These are phyloP conservation scores for Pythium rhizo-oryzae DNA, from an alignment of 352 stramenopile species.

Conservation along the genomic window DNA sequence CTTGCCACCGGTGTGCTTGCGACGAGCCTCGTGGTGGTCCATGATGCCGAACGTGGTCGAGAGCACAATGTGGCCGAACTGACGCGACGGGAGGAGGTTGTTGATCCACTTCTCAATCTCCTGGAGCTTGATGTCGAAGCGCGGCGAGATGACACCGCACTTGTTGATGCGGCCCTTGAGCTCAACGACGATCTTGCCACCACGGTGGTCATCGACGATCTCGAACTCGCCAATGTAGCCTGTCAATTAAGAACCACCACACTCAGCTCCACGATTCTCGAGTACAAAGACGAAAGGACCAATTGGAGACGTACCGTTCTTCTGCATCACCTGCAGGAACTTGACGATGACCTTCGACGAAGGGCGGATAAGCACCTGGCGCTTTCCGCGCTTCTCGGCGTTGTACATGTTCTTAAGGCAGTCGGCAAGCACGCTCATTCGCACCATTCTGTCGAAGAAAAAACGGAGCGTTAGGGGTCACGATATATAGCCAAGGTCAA, in stretches of 20 bases:
- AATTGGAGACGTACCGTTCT: slow-evolving; percentile 90
- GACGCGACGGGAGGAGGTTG: slow-evolving; percentile 98
- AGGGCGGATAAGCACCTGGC: slow-evolving; percentile 99
- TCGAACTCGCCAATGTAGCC: slow-evolving; percentile 99
- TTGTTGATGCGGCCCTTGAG: slow-evolving; percentile 99
- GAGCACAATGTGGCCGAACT: slow-evolving; percentile 99
- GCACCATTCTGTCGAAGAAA: slow-evolving; percentile 94
- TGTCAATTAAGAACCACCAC: slow-evolving; percentile 28
- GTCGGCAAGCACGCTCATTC: slow-evolving; percentile 99
- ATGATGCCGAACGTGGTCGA: slow-evolving; percentile 92
- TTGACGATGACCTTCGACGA: slow-evolving; percentile 99
- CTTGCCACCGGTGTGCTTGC: slow-evolving; percentile 99
- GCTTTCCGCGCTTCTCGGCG: slow-evolving; percentile 99
- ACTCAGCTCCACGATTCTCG: too few relatives aligned
- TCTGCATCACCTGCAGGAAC: slow-evolving; percentile 99
- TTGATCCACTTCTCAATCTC: slow-evolving; percentile 99
- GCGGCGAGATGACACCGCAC: slow-evolving; percentile 99
- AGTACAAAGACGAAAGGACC: too few relatives aligned
- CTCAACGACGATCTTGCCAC: slow-evolving; percentile 99
- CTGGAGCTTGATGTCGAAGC: slow-evolving; percentile 97
- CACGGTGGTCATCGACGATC: slow-evolving; percentile 99
- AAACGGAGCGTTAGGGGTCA: slow-evolving; percentile 39
- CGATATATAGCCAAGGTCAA: slow-evolving; percentile 64
- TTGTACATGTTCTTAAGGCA: slow-evolving; percentile 99
- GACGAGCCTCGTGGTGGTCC: slow-evolving; percentile 94